Conservation (phyloP, 306 rosid species). For the Erythrophleum fordii region DNA sequence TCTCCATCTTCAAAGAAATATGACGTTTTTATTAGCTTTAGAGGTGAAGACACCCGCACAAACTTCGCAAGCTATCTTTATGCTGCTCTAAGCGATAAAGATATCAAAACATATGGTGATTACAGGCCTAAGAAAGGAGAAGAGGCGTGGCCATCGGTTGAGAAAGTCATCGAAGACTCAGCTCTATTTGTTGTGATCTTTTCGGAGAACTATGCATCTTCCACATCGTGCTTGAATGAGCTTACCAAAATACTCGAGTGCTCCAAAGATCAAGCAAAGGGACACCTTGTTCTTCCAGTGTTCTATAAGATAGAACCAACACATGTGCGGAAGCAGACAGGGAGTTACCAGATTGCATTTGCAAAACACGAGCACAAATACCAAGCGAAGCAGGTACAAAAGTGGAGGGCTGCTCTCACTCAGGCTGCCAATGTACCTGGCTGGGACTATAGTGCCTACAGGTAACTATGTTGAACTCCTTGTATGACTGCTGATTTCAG, state of each 20-base stretch:
- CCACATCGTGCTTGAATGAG: conserved; percentile 37
- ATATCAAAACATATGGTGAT: background rate
- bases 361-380: background rate
- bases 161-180: background rate
- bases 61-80: conserved; percentile 31
- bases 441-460: background rate
- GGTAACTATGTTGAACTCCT: background rate
- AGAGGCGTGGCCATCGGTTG: background rate
- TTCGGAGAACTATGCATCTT: conserved; percentile 23
- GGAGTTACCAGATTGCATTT: background rate
- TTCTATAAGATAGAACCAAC: conserved; percentile 33
- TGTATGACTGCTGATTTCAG: no score
- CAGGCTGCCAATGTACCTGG: background rate
- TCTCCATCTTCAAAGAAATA: background rate
- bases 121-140: background rate
- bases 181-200: conserved; percentile 6
- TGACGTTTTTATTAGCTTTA: conserved; percentile 31
- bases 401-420: background rate
- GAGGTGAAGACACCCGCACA: conserved; percentile 13
- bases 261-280: background rate
- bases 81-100: background rate
- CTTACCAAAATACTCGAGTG: conserved; percentile 26
- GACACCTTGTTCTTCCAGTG: conserved; percentile 33
- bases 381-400: background rate
- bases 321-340: background rate